Base-by-base conservation (phyloP, 257 asterid genomes). In the Ajuga chamaepitys region DNA sequence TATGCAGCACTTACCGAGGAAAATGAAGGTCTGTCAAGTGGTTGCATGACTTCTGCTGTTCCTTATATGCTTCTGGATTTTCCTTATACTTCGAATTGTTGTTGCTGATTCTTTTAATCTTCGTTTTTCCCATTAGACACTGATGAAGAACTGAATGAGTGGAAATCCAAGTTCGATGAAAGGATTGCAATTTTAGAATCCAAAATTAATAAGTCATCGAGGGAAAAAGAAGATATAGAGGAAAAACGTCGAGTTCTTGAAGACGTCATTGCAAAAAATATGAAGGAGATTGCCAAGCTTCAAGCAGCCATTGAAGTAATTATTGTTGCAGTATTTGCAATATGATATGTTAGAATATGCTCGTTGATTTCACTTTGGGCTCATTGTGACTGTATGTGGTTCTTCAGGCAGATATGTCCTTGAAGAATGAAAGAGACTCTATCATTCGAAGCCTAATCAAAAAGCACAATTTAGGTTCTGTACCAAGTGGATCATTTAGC, bases 111-210 rank as follows among this genome's bases (percentile, higher is more conserved):
- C 45, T 60, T 72, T 57, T 56, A 12, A n/a, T 30, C 55, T 37
- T 6, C 26, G 22, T 65, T 58, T 56, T 71, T 70, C 13, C 21
- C 41, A 48, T 38, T 70, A 94, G 99, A 94, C 78, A 86, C 99
- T 64, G 96, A 94, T 79, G 97, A 90, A 84, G 93, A 94, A 71
- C 74, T 94, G 73, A 85, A 71, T 75, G 97, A 88, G 75, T 94
- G 97, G 97, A 90, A 85, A 77, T 80, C 83, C 74, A 86, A 86
- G 85, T 94, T 88, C 77, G 96, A 90, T 57, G 89, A 90, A 58
- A 81, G 80, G 74, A 75, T 94, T 64, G 85, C 83, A 58, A 72
- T 78, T 25, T 67, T 90, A 70, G 87, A 81, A 68, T 68, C 85
- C 54, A 90, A 78, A 68, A 42, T 46, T 71, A 63, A 70, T 75